Evolutionary conservation across 23 red algal genomes (phyloP), one percentile per base, ranked within the genome.

Genomic region (Agarophyton chilense): DNA sequence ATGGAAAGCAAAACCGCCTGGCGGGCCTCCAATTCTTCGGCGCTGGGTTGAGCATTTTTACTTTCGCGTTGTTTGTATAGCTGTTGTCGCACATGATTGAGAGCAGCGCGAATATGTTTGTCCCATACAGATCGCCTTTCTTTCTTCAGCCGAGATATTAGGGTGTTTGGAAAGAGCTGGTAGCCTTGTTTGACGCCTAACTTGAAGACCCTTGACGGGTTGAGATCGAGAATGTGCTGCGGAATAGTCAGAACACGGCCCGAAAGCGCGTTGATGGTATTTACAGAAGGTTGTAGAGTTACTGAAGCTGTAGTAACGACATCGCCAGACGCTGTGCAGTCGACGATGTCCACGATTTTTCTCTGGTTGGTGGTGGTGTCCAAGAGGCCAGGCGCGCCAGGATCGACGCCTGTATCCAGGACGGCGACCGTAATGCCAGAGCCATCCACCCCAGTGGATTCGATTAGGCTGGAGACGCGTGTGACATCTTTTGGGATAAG

Each of bases 401-500:
- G 92, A 76, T 95, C 92, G 34, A 95, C 92, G 36, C 92, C 92
- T 0, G 92, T 94, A 44, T 94, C 92, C n/a, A 94, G 76, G 8
- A 94, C 72, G 22, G 83, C 92, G 61, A 94, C 83, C 13, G 77
- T 82, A 28, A 94, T 56, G 40, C 81, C 92, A 38, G 70, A 52
- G 61, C 92, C 92, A 45, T 94, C 92, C 22, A 42, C 41, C 1
- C 52, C 70, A 43, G 92, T 47, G 31, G 54, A 73, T 32, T 74
- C 19, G 31, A 79, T 72, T 2, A 84, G 83, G 71, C 13, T 39
- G 25, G 92, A 29, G 18, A 89, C 92, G 58, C 82, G 81, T 6
- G 77, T 94, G 35, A 55, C 60, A 55, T 87, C 53, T 60, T 88
- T 87, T 4, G 92, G 92, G 39, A 94, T 61, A 18, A 94, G 77